Conservation (phyloP, 768 basidiomycete species). For the Russula griseocarnosa region DNA sequence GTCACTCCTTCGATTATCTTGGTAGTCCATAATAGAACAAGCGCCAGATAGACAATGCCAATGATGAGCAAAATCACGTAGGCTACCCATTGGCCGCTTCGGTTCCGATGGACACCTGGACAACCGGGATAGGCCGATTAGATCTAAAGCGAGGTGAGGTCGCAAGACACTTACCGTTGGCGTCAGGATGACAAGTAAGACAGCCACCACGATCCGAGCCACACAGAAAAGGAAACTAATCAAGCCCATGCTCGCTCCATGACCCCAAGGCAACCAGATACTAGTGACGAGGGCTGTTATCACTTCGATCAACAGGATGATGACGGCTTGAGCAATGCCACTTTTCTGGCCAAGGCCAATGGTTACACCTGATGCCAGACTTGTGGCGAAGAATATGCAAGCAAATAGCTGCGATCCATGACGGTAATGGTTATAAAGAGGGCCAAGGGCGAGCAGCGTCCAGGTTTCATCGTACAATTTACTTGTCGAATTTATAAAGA, state of each 20-base stretch:
- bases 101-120: constrained; percentile 76
- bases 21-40: constrained; percentile 73
- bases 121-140: constrained; percentile 19
- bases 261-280: constrained; percentile 95
- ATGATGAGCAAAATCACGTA: constrained; percentile 88
- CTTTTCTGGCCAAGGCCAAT: constrained; percentile 88
- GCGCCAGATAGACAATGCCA: constrained; percentile 77
- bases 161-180: constrained; percentile 55
- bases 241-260: constrained; percentile 94
- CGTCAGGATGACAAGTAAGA: constrained; percentile 84
- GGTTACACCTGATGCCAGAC: constrained; percentile 75
- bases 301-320: constrained; percentile 88
- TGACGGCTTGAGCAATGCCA: constrained; percentile 87
- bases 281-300: constrained; percentile 82
- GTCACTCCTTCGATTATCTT: constrained; percentile 83
- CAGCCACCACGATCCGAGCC: constrained; percentile 83
- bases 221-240: constrained; percentile 93
- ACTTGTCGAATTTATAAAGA: constrained; percentile 74
- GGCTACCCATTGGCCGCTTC: constrained; percentile 87
- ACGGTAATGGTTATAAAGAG: constrained; percentile 92
- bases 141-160: not conserved
- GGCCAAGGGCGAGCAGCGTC: constrained; percentile 84
- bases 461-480: constrained; percentile 95
- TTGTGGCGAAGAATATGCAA: constrained; percentile 72
- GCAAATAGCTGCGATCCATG: constrained; percentile 90